Base-by-base conservation (phyloP, 768 basidiomycete species). In the Leccinum fibrillosum region DNA sequence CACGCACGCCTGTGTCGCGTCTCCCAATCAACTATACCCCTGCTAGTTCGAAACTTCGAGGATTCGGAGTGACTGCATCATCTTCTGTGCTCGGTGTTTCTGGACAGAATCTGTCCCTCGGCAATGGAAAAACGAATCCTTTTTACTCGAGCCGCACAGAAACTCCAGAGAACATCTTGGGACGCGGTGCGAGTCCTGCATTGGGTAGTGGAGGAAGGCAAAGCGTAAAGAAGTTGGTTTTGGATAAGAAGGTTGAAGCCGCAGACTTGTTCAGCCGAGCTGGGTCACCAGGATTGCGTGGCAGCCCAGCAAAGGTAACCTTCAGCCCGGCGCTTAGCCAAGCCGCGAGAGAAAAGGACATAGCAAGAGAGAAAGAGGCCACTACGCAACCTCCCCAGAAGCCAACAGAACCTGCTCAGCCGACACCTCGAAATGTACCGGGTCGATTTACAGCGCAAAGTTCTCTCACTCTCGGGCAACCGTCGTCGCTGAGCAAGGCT, bases 151-250 rank as follows among this genome's bases (percentile, higher is more conserved):
- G 76, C 63, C 78, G 77, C 60, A 70, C 76, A 23, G 81, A 86
- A 52, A 56, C n/a, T 48, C 79, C 89, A 4, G 90, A 93, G 59
- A 76, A 80, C 0, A 84, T 90, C 64, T 58, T 88, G 56, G 80
- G 78, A 47, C 70, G 73, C 9, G 83, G 82, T 55, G 75, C 81
- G 10, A 86, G 83, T 61, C 85, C 87, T 1, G 77, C 84, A 4
- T 72, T 91, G 51, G 89, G 90, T 6, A 88, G 82, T 64, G 89
- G 84, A 45, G 78, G 74, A 58, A 79, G 87, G 55, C 84, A 88
- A 57, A 96, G 92, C 68, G 92, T 96, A 57, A 98, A 98, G 78
- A 96, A 96, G 69, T 81, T 98, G 57, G 86, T 94, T 37, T 70
- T 97, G 60, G 90, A 94, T 68, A 94, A 90, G 74, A 92, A 88